phyloP scores from a whole-genome alignment of 495 filamentous ascomycete genomes.

The Recurvomyces mirabilis region DNA sequence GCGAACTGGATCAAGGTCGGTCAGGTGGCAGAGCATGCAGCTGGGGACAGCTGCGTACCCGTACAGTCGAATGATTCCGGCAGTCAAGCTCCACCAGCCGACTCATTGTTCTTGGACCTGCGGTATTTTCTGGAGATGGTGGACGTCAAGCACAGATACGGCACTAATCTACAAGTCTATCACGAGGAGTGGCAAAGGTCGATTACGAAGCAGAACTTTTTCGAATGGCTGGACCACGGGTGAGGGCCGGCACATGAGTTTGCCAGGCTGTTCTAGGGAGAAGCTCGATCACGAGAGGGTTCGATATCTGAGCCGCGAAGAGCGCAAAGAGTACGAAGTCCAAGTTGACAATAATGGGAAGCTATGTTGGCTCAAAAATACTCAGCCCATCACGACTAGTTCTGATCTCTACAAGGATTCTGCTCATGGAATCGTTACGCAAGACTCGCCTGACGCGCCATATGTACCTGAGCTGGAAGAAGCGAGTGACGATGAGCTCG shows the following conservation, averaged over 20 bases:
- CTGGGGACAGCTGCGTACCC: slow-evolving; percentile 34
- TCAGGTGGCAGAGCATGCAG: slow-evolving; percentile 56
- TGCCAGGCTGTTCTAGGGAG: slow-evolving; percentile 30
- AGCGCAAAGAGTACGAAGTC: slow-evolving; percentile 31
- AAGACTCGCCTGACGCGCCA: slow-evolving; percentile 38
- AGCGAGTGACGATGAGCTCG: not conserved
- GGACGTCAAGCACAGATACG: slow-evolving; percentile 64
- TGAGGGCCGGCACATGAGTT: slow-evolving; percentile 24
- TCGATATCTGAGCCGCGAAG: slow-evolving; percentile 31
- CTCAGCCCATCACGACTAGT: slow-evolving; percentile 62
- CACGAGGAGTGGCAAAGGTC: slow-evolving; percentile 69
- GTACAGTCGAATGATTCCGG: not conserved
- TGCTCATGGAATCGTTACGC: slow-evolving; percentile 59
- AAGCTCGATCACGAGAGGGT: slow-evolving; percentile 29
- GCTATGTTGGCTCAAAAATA: slow-evolving; percentile 46
- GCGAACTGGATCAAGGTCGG: slow-evolving; percentile 65
- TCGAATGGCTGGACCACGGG: slow-evolving; percentile 90
- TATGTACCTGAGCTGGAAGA: not conserved
- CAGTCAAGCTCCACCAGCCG: not conserved
- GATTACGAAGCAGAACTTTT: slow-evolving; percentile 73
- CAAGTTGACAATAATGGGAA: slow-evolving; percentile 27
- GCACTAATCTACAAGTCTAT: slow-evolving; percentile 66
- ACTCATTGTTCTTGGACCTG: slow-evolving; percentile 52
- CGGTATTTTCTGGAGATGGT: slow-evolving; percentile 91
- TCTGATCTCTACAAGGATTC: slow-evolving; percentile 59